phyloP scores from a whole-genome alignment of 1,139 yeast genomes.

The Suhomyces choctaworum region DNA sequence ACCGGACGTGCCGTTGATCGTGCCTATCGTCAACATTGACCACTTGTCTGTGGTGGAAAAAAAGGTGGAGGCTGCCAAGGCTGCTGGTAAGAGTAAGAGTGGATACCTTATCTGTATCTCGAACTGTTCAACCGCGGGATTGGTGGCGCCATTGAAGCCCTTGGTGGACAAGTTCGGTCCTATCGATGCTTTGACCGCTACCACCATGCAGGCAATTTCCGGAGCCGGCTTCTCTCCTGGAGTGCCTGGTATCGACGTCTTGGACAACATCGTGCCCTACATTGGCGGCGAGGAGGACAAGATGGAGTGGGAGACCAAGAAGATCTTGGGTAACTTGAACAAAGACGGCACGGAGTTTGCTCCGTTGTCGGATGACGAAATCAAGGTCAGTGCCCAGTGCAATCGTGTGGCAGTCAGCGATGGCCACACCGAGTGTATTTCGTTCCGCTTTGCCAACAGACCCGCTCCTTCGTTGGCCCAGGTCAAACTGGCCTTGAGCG shows the following conservation, averaged over 20 bases:
- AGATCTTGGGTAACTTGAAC: conserved; percentile 73
- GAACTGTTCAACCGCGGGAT: conserved; percentile 97
- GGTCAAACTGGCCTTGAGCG: conserved; percentile 66
- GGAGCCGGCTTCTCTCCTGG: conserved; percentile 99
- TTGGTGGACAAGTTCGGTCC: conserved; percentile 88
- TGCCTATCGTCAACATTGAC: conserved; percentile 94
- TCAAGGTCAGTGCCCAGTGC: conserved; percentile 93
- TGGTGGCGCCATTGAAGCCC: conserved; percentile 95
- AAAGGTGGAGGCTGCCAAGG: conserved; percentile 54
- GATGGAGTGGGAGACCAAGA: conserved; percentile 97
- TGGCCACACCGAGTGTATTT: conserved; percentile 96
- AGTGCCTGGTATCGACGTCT: conserved; percentile 89
- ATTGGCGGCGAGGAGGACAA: conserved; percentile 98
- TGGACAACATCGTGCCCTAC: conserved; percentile 92
- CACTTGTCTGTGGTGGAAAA: conserved; percentile 77
- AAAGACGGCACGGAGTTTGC: conserved; percentile 58
- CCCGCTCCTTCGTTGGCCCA: conserved; percentile 85
- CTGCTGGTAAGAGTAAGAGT: conserved; percentile 54
- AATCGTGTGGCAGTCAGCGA: conserved; percentile 96
- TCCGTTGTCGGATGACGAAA: conserved; percentile 64
- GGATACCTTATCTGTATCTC: conserved; percentile 95
- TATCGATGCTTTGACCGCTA: conserved; percentile 78
- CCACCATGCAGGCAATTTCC: conserved; percentile 95
- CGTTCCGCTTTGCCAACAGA: conserved; percentile 76
- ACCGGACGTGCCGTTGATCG: conserved; percentile 85